A percentile compares a stretch with the other conserved stretches of the same genome.
These are phyloP conservation scores for Trichoderma harzianum DNA, from an alignment of 2,329 filamentous ascomycete species.

Conservation along the genomic window DNA sequence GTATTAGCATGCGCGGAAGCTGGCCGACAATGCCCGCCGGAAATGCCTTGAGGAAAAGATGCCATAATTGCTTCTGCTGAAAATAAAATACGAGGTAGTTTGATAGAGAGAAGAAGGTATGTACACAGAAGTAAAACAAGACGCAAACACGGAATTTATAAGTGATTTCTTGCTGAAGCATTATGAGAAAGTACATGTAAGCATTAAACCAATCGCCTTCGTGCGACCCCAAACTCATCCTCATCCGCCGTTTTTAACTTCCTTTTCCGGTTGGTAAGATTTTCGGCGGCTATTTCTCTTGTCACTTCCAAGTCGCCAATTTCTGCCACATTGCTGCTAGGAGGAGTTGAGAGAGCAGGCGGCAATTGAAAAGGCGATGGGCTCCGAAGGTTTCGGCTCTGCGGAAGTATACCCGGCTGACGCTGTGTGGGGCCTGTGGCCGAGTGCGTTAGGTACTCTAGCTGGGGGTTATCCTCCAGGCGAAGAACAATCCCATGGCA, in stretches of 20 bases:
- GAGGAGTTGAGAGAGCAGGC: not conserved
- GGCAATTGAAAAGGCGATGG: slow-evolving; percentile 10
- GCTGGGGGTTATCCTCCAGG: not conserved
- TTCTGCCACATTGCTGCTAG: not conserved
- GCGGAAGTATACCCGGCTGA: not conserved
- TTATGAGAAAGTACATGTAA: not conserved
- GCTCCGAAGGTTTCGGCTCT: not conserved
- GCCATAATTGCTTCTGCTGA: not conserved
- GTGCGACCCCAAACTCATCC: not conserved
- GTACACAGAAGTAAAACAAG: not conserved
- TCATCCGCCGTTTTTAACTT: not conserved
- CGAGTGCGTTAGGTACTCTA: slow-evolving; percentile 5
- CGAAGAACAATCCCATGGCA: slow-evolving; percentile 11
- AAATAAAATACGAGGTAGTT: not conserved
- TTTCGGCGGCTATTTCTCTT: not conserved
- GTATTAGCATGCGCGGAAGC: not conserved
- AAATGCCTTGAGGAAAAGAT: not conserved
- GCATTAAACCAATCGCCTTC: not conserved
- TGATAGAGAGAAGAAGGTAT: not conserved
- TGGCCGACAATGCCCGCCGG: not conserved
- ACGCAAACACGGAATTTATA: not conserved
- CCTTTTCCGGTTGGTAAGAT: not conserved
- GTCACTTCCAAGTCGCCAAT: not conserved
- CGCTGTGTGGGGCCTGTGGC: not conserved
- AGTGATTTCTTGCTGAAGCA: not conserved